Base-by-base conservation (phyloP, 2,329 filamentous ascomycete species). In the Phyllosticta citriasiana region DNA sequence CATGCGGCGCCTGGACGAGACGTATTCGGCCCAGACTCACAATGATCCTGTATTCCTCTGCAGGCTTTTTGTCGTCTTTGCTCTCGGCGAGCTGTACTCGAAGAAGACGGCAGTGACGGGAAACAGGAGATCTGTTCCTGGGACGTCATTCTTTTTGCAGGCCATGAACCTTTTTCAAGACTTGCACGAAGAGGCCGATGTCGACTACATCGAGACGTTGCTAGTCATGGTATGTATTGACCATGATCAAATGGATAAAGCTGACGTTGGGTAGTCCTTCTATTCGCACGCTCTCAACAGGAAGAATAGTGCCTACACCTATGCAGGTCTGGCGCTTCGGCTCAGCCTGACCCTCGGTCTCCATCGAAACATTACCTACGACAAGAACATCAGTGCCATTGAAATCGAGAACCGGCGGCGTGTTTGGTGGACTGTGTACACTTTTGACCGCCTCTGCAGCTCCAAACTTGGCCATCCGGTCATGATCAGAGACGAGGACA, bases 401-500 rank as follows among this genome's bases (percentile, higher is more conserved):
- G 65, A 66, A 51, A 25, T 52, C 10, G 65, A 67, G 50, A 65
- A 67, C 35, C 59, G 61, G 2, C 64, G 64, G 22, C 66, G 66
- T 9, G 59, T 67, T 2, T 67, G 65, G 65, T 66, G 66, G 66
- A 66, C 66, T 0, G 71, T 76, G 0, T 79, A 78, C 53, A 73
- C 70, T 8, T 69, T 79, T 24, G 77, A 79, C 61, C 73, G 79
- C 2, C 76, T 81, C 71, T 79, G 76, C 73, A 77, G 77, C 2
- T 77, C 78, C 0, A 78, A 79, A 55, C 72, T 81, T 57, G 78
- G 79, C 0, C 74, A 80, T 25, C 78, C 80, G 0, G 73, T 78
- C 6, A 77, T 78, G 50, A 76, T 82, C 5, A 73, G 74, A 12
- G 79, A 82, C 57, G 73, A 78, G 40, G 79, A 80, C 19, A 80